A percentile compares a stretch with the other conserved stretches of the same genome.
Conservation (phyloP, 2,329 filamentous ascomycete genomes). For the Sclerotinia glacialis region DNA sequence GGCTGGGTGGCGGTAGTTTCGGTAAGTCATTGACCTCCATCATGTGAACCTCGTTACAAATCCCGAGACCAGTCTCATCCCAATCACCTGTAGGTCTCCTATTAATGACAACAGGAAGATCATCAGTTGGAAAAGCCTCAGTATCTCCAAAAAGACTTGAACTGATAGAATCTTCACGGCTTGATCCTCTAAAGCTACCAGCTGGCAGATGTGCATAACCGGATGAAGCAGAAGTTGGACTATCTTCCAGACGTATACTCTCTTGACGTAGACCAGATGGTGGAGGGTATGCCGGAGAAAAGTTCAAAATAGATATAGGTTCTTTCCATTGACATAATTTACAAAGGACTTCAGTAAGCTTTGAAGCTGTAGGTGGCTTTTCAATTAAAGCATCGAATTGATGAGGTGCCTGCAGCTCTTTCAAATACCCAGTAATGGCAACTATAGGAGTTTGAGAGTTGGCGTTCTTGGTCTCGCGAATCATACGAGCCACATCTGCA, state of each 20-base stretch:
- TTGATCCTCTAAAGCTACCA: constrained; percentile 74
- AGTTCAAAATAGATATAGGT: constrained; percentile 51
- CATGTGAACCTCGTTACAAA: constrained; percentile 56
- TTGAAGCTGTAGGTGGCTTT: constrained; percentile 91
- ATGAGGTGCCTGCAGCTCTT: constrained; percentile 90
- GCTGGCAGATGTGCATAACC: constrained; percentile 72
- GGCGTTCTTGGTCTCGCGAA: constrained; percentile 91
- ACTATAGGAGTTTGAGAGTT: constrained; percentile 95
- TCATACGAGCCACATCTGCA: constrained; percentile 94
- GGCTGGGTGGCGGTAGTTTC: constrained; percentile 49
- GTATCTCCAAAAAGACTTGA: constrained; percentile 86
- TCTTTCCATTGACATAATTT: constrained; percentile 92
- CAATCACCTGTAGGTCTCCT: constrained; percentile 74
- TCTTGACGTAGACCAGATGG: constrained; percentile 65
- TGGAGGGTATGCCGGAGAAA: constrained; percentile 55
- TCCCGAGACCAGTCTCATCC: constrained; percentile 76
- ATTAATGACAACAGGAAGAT: constrained; percentile 71
- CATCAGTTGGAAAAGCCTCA: constrained; percentile 74
- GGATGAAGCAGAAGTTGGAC: constrained; percentile 66
- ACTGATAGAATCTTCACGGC: constrained; percentile 82
- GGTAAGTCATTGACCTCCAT: constrained; percentile 40
- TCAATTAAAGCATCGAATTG: constrained; percentile 95
- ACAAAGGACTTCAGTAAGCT: constrained; percentile 83
- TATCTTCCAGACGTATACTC: constrained; percentile 67
- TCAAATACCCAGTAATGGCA: constrained; percentile 95